phyloP scores from a whole-genome alignment of 805 yeast species.

The Pichia manshurica region DNA sequence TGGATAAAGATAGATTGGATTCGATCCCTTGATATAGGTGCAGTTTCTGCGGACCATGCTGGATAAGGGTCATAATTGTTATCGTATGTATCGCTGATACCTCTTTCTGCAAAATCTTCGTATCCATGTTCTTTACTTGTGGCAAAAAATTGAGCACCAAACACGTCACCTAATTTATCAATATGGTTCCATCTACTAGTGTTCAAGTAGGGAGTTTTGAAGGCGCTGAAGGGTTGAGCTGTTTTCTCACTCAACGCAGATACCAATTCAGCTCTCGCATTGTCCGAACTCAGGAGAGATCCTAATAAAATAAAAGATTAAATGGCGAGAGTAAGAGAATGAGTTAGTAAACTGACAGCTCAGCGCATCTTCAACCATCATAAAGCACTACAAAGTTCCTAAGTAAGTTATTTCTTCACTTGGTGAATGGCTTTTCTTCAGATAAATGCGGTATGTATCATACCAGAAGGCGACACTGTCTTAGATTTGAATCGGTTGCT shows the following conservation, averaged over 20 bases:
- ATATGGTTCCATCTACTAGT: slow-evolving; percentile 41
- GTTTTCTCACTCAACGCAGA: slow-evolving; percentile 28
- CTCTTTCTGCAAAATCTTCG: slow-evolving; percentile 25
- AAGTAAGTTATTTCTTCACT: not conserved
- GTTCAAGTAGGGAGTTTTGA: slow-evolving; percentile 39
- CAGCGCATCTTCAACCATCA: not conserved
- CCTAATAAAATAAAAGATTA: not conserved
- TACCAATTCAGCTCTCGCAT: slow-evolving; percentile 4
- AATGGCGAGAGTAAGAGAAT: not conserved
- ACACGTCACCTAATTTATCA: slow-evolving; percentile 30
- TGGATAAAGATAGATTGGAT: slow-evolving; percentile 53
- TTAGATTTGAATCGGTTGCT: slow-evolving; percentile 1
- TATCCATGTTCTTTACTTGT: slow-evolving; percentile 30
- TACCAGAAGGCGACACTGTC: slow-evolving; percentile 8
- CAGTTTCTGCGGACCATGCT: slow-evolving; percentile 39
- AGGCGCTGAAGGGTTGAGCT: slow-evolving; percentile 35
- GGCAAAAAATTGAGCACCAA: slow-evolving; percentile 27
- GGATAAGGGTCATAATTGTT: slow-evolving; percentile 48
- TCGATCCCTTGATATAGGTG: slow-evolving; percentile 46
- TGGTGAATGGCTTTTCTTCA: not conserved
- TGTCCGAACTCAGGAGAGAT: not conserved
- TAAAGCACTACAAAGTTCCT: not conserved
- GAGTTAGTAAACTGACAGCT: not conserved
- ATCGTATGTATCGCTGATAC: slow-evolving; percentile 39
- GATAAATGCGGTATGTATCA: not conserved